A percentile compares a stretch with the other conserved stretches of the same genome.
phyloP scores from a whole-genome alignment of 2,329 filamentous ascomycete genomes.

The Mycosphaerelloides madeirae region DNA sequence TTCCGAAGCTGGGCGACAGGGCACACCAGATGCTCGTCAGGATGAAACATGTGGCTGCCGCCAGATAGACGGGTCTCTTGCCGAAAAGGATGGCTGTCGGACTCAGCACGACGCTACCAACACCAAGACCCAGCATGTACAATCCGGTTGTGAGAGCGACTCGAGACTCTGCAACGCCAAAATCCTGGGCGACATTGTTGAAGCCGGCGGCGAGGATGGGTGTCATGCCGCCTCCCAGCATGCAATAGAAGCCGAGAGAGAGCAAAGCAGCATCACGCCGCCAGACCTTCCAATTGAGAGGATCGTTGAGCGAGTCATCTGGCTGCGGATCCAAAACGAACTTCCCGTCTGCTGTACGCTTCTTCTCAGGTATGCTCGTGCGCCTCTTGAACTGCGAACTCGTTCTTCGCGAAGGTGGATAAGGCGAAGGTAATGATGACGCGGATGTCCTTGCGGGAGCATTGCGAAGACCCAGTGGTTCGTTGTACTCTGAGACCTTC shows the following conservation, averaged over 20 bases:
- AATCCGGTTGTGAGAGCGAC: slow-evolving; percentile 86
- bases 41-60: slow-evolving; percentile 71
- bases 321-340: slow-evolving; percentile 90
- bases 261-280: slow-evolving; percentile 73
- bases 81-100: slow-evolving; percentile 89
- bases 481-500: slow-evolving; percentile 53
- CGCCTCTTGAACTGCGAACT: slow-evolving; percentile 15
- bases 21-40: slow-evolving; percentile 78
- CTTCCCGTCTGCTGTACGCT: slow-evolving; percentile 73
- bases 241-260: slow-evolving; percentile 84
- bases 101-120: slow-evolving; percentile 78
- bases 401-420: slow-evolving; percentile 19
- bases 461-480: slow-evolving; percentile 57
- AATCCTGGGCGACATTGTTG: slow-evolving; percentile 66
- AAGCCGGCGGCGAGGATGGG: slow-evolving; percentile 88
- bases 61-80: slow-evolving; percentile 85
- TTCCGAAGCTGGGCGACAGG: slow-evolving; percentile 72
- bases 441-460: slow-evolving; percentile 57
- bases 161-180: slow-evolving; percentile 61
- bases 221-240: slow-evolving; percentile 90
- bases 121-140: slow-evolving; percentile 87
- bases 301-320: slow-evolving; percentile 84
- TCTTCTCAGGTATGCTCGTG: slow-evolving; percentile 47
- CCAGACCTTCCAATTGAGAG: slow-evolving; percentile 84
- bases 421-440: slow-evolving; percentile 49